Evolutionary conservation across 345 rosid genomes (phyloP).

Genomic region (Ricinus communis): DNA sequence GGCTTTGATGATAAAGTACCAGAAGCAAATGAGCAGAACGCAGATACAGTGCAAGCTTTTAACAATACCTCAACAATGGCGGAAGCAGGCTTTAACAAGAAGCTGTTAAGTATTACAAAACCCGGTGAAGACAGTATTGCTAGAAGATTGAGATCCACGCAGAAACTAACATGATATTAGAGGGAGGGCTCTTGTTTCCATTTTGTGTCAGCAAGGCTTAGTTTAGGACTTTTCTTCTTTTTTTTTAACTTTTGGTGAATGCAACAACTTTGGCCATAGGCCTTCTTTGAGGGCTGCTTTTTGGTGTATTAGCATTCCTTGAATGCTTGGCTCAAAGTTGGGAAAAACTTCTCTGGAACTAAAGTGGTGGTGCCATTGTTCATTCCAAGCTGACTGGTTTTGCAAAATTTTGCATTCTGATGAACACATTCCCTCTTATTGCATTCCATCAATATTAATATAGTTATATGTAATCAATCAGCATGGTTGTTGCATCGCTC

Average conservation of each 20-base stretch:
- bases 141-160: not conserved
- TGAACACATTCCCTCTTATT: too few species aligned
- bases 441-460: too few species aligned
- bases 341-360: not conserved
- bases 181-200: too few species aligned
- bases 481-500: too few species aligned
- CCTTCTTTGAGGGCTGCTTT: conserved; percentile 7
- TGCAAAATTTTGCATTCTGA: too few species aligned
- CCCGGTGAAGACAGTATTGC: not conserved
- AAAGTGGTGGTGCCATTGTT: not conserved
- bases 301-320: not conserved
- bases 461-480: too few species aligned
- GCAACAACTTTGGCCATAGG: not conserved
- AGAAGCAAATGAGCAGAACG: not conserved
- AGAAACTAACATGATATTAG: not conserved
- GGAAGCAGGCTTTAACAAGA: not conserved
- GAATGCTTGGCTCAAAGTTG: not conserved
- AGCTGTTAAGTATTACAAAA: not conserved
- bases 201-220: not conserved
- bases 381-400: not conserved
- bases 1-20: not conserved
- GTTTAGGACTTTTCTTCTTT: not conserved
- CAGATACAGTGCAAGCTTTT: not conserved
- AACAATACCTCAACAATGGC: not conserved
- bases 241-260: not conserved